These are phyloP conservation scores for Licmophora abbreviata DNA, from an alignment of 108 stramenopile genomes.

Conservation along the genomic window DNA sequence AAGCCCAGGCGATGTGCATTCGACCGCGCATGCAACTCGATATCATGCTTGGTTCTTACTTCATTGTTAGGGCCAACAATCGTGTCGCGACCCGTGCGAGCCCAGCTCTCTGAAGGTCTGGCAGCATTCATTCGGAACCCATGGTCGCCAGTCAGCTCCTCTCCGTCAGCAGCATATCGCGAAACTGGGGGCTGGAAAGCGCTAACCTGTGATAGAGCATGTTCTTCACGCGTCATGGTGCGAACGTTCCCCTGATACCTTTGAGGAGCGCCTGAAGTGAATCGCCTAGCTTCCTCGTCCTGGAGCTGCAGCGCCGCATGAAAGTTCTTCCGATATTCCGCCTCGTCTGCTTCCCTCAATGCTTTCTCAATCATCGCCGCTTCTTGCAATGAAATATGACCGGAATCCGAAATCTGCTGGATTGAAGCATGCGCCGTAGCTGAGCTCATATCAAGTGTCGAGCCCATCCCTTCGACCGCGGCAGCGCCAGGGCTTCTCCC, in stretches of 20 bases:
- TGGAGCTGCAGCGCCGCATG: conserved; percentile 18
- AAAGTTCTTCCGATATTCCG: conserved; percentile 16
- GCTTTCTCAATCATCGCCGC: conserved; percentile 34
- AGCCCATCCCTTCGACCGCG: neutral
- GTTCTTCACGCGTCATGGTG: conserved; percentile 29
- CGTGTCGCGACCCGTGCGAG: conserved; percentile 34
- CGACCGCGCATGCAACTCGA: conserved; percentile 31
- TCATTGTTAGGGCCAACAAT: conserved; percentile 70
- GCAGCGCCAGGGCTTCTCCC: neutral
- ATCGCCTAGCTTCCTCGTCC: conserved; percentile 34
- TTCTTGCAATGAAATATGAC: conserved; percentile 21
- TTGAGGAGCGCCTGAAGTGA: conserved; percentile 12
- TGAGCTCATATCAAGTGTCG: neutral
- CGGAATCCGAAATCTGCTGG: neutral
- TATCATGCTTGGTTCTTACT: conserved; percentile 70
- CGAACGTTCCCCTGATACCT: conserved; percentile 27
- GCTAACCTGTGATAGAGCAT: too few species aligned
- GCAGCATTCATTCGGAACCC: conserved; percentile 55
- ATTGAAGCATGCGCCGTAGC: neutral
- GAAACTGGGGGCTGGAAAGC: too few species aligned
- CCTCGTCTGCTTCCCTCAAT: conserved; percentile 42
- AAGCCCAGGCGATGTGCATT: conserved; percentile 48
- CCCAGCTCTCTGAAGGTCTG: conserved; percentile 20
- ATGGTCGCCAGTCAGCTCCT: conserved; percentile 20
- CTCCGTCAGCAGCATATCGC: conserved; percentile 22